These are phyloP conservation scores for Glomus cerebriforme DNA, from an alignment of 192 early-diverging fungal genomes.

Conservation along the genomic window DNA sequence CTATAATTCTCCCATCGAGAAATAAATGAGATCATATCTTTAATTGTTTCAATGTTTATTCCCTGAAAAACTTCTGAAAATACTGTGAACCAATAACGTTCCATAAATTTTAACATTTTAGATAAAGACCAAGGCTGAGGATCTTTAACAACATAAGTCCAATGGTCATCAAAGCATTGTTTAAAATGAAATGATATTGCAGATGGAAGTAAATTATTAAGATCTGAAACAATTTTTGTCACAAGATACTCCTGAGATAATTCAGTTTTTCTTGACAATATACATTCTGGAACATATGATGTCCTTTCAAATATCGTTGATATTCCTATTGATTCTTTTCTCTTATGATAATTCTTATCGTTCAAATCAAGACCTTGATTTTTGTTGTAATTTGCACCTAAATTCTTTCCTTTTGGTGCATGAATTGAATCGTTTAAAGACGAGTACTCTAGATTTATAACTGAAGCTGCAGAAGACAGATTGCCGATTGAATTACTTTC, in stretches of 20 bases:
- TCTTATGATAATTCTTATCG: background rate
- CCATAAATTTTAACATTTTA: background rate
- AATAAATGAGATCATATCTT: background rate
- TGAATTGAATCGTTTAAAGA: no score
- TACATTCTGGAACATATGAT: background rate
- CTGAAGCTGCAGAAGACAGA: no score
- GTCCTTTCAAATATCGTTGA: background rate
- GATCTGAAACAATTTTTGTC: background rate
- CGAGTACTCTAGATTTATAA: no score
- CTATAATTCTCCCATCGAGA: background rate
- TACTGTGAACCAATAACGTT: background rate
- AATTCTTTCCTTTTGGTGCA: no score
- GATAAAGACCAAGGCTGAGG: slow-evolving; percentile 18
- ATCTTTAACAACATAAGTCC: slow-evolving; percentile 10
- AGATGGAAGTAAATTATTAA: background rate
- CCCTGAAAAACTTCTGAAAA: background rate
- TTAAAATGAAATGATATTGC: slow-evolving; percentile 20
- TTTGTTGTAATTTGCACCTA: no score
- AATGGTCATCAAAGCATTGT: slow-evolving; percentile 12
- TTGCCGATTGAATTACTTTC: background rate
- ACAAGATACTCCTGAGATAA: background rate
- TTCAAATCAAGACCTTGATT: no score
- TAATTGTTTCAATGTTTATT: background rate
- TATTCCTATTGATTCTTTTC: background rate
- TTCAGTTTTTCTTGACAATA: background rate